phyloP scores from a whole-genome alignment of 768 basidiomycete species.

The Tylopilus rubrobrunneus region DNA sequence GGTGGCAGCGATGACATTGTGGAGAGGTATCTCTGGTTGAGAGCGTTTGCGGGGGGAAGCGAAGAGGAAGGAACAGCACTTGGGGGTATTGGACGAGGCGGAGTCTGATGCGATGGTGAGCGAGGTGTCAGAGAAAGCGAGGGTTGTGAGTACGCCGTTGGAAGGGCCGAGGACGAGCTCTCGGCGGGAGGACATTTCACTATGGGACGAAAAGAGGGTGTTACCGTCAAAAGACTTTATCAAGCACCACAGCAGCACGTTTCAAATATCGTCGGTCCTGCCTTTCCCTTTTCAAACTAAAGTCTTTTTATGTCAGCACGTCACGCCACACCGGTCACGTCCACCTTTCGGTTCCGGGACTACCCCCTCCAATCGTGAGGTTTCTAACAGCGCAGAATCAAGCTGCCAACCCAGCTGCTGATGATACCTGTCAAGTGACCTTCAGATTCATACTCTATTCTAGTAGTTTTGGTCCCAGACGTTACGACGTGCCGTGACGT shows the following conservation, averaged over 20 bases:
- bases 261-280: neutral
- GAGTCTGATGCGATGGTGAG: slow-evolving; percentile 27
- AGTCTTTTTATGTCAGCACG: neutral
- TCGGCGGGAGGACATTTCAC: slow-evolving; percentile 14
- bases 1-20: slow-evolving; percentile 54
- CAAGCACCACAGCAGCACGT: neutral
- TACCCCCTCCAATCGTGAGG: no score
- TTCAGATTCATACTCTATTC: no score
- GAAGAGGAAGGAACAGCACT: slow-evolving; percentile 11
- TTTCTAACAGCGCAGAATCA: no score
- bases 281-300: neutral
- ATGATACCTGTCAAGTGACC: no score
- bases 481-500: no score
- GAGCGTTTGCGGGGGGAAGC: neutral
- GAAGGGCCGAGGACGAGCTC: slow-evolving; percentile 19
- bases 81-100: neutral
- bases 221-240: slow-evolving; percentile 2
- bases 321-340: no score
- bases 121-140: slow-evolving; percentile 26
- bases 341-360: no score
- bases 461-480: no score
- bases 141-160: slow-evolving; percentile 12
- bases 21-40: slow-evolving; percentile 34
- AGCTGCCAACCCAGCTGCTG: no score
- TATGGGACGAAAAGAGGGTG: neutral